Conservation (phyloP, 2,329 filamentous ascomycete species). For the Ophiostoma himal-ulmi region DNA sequence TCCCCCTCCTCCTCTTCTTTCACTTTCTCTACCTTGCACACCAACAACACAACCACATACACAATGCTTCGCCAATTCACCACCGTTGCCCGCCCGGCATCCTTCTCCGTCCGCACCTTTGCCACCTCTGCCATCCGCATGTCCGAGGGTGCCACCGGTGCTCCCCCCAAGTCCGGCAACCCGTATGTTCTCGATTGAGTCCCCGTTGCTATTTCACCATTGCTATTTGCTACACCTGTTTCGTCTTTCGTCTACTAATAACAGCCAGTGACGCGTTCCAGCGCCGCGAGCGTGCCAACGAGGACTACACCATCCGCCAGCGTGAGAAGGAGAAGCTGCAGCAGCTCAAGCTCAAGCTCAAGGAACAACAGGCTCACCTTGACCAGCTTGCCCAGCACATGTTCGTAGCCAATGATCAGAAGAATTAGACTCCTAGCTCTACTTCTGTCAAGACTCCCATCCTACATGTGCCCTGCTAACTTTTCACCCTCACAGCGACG, state of each 20-base stretch:
- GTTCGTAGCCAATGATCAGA: conserved; percentile 46
- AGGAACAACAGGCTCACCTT: conserved; percentile 74
- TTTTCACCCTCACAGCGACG: conserved; percentile 3
- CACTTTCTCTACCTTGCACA: not conserved
- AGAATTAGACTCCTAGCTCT: not conserved
- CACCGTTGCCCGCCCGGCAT: conserved; percentile 48
- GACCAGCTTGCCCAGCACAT: conserved; percentile 82
- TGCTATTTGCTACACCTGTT: not conserved
- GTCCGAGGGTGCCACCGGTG: conserved; percentile 64
- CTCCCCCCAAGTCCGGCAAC: conserved; percentile 47
- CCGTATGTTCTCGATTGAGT: conserved; percentile 40
- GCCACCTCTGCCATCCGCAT: conserved; percentile 58
- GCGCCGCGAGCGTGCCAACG: conserved; percentile 80
- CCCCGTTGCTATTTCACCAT: no score
- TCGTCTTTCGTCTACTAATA: not conserved
- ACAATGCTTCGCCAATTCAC: conserved; percentile 63
- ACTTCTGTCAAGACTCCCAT: not conserved
- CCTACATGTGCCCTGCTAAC: conserved; percentile 8
- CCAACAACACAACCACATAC: not conserved
- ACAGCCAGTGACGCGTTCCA: conserved; percentile 75
- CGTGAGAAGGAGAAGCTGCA: conserved; percentile 88
- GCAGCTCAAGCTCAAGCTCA: conserved; percentile 66
- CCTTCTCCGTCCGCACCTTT: conserved; percentile 53
- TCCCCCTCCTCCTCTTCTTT: not conserved
- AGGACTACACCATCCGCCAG: conserved; percentile 77